These are phyloP conservation scores for Multifurca ochricompacta DNA, from an alignment of 768 basidiomycete species.

Conservation along the genomic window DNA sequence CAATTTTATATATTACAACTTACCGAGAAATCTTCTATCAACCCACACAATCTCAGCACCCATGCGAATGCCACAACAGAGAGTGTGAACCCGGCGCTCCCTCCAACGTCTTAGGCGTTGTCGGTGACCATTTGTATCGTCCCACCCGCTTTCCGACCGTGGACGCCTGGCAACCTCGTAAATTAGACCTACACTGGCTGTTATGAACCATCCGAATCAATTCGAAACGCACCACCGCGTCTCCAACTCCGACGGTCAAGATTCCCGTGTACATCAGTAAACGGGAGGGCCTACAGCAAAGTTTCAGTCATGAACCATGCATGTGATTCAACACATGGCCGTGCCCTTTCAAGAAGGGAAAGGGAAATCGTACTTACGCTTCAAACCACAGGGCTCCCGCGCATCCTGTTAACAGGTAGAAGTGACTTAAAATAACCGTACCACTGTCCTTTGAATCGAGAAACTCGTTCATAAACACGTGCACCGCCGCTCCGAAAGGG, in stretches of 20 bases:
- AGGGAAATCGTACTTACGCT: slow-evolving; percentile 46
- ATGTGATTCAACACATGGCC: slow-evolving; percentile 5
- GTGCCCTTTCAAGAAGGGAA: too few relatives aligned
- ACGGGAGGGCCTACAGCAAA: slow-evolving; percentile 34
- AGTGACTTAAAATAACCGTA: slow-evolving; percentile 94
- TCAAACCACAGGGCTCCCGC: slow-evolving; percentile 94
- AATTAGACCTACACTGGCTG: neutral
- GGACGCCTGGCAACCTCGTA: slow-evolving; percentile 56
- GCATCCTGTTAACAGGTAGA: slow-evolving; percentile 93
- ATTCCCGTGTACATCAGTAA: slow-evolving; percentile 76
- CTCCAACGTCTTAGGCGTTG: slow-evolving; percentile 83
- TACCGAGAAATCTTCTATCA: slow-evolving; percentile 73
- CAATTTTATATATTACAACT: slow-evolving; percentile 24
- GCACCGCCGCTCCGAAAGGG: slow-evolving; percentile 87
- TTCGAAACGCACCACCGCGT: slow-evolving; percentile 65
- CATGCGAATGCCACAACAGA: slow-evolving; percentile 67
- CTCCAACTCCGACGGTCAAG: slow-evolving; percentile 84
- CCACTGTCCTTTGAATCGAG: slow-evolving; percentile 92
- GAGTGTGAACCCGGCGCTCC: slow-evolving; percentile 70
- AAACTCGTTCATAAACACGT: slow-evolving; percentile 97
- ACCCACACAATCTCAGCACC: slow-evolving; percentile 60
- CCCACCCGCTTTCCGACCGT: slow-evolving; percentile 86
- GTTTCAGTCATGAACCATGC: neutral
- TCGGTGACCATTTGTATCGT: slow-evolving; percentile 73
- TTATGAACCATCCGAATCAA: neutral